Conservation (phyloP, 2,329 filamentous ascomycete genomes). For the Fusarium newnesense region DNA sequence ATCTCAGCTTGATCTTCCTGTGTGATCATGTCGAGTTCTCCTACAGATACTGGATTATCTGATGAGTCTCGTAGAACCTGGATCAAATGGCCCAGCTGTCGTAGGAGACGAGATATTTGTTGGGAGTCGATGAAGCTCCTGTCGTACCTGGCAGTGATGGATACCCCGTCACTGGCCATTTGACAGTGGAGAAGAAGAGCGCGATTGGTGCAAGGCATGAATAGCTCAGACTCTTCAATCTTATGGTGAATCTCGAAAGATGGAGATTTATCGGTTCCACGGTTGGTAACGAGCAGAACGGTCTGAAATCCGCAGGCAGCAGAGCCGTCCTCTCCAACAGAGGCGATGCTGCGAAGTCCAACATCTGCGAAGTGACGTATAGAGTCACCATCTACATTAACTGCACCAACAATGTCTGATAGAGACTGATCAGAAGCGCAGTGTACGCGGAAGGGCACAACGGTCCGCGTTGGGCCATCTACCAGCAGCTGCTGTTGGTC, state of each 20-base stretch:
- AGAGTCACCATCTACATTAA: neutral
- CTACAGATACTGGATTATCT: accelerated
- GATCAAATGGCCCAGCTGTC: neutral
- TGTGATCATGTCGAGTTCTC: neutral
- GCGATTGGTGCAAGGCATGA: slow-evolving; percentile 12
- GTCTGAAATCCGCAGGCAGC: slow-evolving; percentile 21
- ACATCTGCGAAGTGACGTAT: neutral
- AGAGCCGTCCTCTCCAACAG: neutral
- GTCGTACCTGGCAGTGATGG: neutral
- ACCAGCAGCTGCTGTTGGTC: neutral
- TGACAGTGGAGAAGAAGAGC: slow-evolving; percentile 5
- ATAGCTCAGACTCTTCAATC: neutral
- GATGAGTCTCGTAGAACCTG: neutral
- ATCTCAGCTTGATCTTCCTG: slow-evolving; percentile 3
- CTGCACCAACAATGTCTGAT: neutral
- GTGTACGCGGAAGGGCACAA: slow-evolving; percentile 1
- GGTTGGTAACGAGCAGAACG: neutral
- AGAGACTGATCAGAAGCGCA: neutral
- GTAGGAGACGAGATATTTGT: neutral
- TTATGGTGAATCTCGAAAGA: neutral
- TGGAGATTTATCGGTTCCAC: accelerated
- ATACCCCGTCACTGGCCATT: neutral
- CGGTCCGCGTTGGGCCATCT: neutral
- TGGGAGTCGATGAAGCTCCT: neutral
- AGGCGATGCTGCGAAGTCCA: neutral